Conservation (phyloP, 106 monocot genomes). For the Triglochin maritima region DNA sequence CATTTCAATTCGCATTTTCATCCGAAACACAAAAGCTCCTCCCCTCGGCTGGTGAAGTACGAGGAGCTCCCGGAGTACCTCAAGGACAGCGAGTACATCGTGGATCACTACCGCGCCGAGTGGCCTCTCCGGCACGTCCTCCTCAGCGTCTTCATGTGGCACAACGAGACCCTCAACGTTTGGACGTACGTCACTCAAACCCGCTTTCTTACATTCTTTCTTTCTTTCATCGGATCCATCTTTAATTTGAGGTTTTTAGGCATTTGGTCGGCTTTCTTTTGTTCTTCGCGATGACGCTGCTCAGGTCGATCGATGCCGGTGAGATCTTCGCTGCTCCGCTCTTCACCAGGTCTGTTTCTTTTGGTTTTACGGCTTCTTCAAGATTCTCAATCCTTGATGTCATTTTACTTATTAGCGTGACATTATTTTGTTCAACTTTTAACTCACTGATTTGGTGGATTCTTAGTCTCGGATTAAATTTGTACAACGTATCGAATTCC, state of each 20-base stretch:
- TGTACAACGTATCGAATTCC: too few relatives aligned
- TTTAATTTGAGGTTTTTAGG: constrained; percentile 15
- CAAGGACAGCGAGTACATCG: constrained; percentile 89
- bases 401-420: background rate
- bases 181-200: constrained; percentile 58
- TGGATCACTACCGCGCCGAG: constrained; percentile 64
- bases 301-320: constrained; percentile 21
- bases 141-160: constrained; percentile 87
- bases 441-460: too few relatives aligned
- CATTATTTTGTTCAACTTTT: too few relatives aligned
- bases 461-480: too few relatives aligned
- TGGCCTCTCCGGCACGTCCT: constrained; percentile 73
- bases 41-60: constrained; percentile 44
- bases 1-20: too few relatives aligned
- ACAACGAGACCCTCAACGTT: constrained; percentile 96
- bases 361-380: constrained; percentile 7
- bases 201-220: background rate
- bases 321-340: constrained; percentile 17
- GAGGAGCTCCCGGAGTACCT: constrained; percentile 82
- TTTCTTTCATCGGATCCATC: background rate
- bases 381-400: background rate
- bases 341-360: constrained; percentile 2
- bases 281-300: constrained; percentile 48
- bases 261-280: constrained; percentile 79
- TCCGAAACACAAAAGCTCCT: too few relatives aligned